phyloP scores from a whole-genome alignment of 805 yeast species.

The Priceomyces fermenticarens region DNA sequence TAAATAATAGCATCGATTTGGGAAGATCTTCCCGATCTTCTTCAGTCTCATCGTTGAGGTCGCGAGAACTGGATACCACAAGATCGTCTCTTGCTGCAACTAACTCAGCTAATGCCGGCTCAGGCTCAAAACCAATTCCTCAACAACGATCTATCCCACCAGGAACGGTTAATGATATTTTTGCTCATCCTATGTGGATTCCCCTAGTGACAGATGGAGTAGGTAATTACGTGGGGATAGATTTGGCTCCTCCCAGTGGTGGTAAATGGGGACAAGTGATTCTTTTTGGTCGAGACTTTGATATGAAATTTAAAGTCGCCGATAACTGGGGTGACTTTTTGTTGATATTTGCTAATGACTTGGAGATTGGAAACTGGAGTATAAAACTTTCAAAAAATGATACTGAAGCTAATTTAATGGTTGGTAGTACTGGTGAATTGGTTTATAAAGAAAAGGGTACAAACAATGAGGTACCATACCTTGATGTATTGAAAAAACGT shows the following conservation, averaged over 20 bases:
- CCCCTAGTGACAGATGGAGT: slow-evolving; percentile 84
- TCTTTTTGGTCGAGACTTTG: slow-evolving; percentile 90
- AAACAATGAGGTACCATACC: slow-evolving; percentile 39
- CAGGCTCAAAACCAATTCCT: slow-evolving; percentile 21
- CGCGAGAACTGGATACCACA: background rate
- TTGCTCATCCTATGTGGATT: slow-evolving; percentile 91
- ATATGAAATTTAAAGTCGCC: slow-evolving; percentile 83
- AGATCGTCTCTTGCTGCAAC: background rate
- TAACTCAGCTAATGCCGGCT: background rate
- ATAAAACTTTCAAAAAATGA: slow-evolving; percentile 48
- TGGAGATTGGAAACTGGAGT: slow-evolving; percentile 79
- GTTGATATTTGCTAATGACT: slow-evolving; percentile 77
- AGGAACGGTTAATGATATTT: slow-evolving; percentile 64
- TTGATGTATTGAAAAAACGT: slow-evolving; percentile 38
- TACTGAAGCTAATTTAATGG: slow-evolving; percentile 49
- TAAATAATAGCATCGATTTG: slow-evolving; percentile 11
- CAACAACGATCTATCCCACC: slow-evolving; percentile 72
- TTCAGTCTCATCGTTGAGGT: slow-evolving; percentile 4
- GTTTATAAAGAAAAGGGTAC: slow-evolving; percentile 62
- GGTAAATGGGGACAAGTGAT: slow-evolving; percentile 85
- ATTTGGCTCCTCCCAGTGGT: slow-evolving; percentile 60
- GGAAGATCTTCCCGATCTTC: slow-evolving; percentile 6
- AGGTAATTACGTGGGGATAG: slow-evolving; percentile 91
- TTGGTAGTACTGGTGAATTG: slow-evolving; percentile 71
- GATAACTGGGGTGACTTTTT: slow-evolving; percentile 88